Conservation (phyloP, 345 rosid genomes). For the Eucalyptus caleyi region DNA sequence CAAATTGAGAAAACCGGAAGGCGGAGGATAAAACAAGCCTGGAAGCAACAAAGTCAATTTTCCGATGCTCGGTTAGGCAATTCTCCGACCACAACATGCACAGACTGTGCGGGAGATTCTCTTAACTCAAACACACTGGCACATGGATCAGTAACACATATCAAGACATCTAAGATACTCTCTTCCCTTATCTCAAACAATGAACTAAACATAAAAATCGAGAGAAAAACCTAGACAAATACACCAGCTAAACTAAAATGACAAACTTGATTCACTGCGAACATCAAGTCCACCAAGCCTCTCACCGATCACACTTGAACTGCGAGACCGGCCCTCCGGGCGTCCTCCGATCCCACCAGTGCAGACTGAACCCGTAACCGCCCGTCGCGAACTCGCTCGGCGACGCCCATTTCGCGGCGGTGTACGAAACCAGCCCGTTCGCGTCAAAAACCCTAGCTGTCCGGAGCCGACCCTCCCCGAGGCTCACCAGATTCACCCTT, state of each 20-base stretch:
- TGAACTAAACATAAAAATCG: background rate
- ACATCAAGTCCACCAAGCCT: background rate
- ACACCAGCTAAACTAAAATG: background rate
- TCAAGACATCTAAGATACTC: background rate
- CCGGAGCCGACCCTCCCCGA: conserved; percentile 43
- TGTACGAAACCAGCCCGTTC: conserved; percentile 63
- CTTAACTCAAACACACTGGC: background rate
- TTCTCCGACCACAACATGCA: background rate
- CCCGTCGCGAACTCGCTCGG: conserved; percentile 81
- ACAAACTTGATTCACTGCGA: background rate
- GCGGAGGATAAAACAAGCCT: background rate
- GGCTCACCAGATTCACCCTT: conserved; percentile 22
- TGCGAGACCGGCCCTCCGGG: conserved; percentile 61
- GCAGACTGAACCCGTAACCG: conserved; percentile 71
- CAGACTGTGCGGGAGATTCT: background rate
- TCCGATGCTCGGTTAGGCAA: background rate
- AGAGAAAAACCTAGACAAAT: background rate
- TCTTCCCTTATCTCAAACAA: background rate
- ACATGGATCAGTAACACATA: background rate
- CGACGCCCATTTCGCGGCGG: conserved; percentile 81
- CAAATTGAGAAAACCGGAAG: background rate
- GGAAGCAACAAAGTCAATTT: background rate
- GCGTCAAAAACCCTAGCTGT: conserved; percentile 48
- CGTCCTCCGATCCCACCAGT: conserved; percentile 86
- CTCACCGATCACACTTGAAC: conserved; percentile 76